Evolutionary conservation across 139 green algal genomes (phyloP).

Genomic region (Coccomyxa sp.): DNA sequence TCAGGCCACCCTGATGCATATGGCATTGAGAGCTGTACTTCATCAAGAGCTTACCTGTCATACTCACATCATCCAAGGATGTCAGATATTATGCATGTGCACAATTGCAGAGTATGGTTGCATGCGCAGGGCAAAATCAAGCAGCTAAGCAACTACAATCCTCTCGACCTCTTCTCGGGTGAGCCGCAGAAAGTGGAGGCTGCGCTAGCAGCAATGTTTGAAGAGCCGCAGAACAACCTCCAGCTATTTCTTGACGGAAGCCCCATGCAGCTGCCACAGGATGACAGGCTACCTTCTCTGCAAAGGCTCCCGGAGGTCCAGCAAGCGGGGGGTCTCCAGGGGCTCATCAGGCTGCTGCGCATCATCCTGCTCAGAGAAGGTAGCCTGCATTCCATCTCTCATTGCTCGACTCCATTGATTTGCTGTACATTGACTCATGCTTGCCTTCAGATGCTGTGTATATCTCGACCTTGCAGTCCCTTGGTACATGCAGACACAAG

Average conservation of each 20-base stretch:
- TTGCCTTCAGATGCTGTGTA: background rate
- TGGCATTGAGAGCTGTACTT: background rate
- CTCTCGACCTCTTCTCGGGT: conserved; percentile 72
- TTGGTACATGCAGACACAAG: background rate
- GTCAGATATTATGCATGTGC: background rate
- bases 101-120: background rate
- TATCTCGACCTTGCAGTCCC: background rate
- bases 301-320: background rate
- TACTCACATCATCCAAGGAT: background rate
- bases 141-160: conserved; percentile 56
- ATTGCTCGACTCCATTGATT: background rate
- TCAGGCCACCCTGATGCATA: background rate
- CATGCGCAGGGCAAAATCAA: conserved; percentile 28
- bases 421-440: background rate
- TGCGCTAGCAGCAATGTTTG: conserved; percentile 37
- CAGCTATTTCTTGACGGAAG: conserved; percentile 59
- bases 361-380: background rate
- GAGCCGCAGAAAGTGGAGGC: conserved; percentile 24
- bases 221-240: conserved; percentile 73
- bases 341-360: background rate
- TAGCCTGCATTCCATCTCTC: background rate
- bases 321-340: background rate
- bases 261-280: background rate
- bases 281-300: background rate
- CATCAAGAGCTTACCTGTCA: background rate